Evolutionary conservation across 345 rosid genomes (phyloP).

Genomic region (Clarkia xantiana): DNA sequence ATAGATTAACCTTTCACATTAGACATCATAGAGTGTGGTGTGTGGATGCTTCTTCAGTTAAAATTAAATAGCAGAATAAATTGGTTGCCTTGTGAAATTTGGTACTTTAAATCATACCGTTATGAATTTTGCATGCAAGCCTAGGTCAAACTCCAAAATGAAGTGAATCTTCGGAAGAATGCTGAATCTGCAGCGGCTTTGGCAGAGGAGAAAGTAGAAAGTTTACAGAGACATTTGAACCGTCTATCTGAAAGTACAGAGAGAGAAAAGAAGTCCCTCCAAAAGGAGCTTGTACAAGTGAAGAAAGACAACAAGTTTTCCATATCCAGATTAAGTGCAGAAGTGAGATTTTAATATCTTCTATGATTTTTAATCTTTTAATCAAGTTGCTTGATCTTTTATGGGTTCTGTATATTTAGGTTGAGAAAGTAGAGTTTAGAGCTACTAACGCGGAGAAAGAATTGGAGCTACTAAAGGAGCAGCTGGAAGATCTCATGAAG

Average conservation of each 20-base stretch:
- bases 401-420: slow-evolving; percentile 28
- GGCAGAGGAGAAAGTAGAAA: slow-evolving; percentile 54
- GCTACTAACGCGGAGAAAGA: slow-evolving; percentile 65
- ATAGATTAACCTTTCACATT: no score
- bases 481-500: slow-evolving; percentile 35
- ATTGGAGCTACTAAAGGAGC: slow-evolving; percentile 52
- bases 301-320: slow-evolving; percentile 56
- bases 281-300: slow-evolving; percentile 50
- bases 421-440: slow-evolving; percentile 70
- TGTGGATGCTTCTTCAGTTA: neutral
- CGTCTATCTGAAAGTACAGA: slow-evolving; percentile 51
- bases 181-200: slow-evolving; percentile 58
- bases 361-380: neutral
- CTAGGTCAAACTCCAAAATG: slow-evolving; percentile 58
- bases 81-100: neutral
- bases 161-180: slow-evolving; percentile 48
- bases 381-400: slow-evolving; percentile 8
- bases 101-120: neutral
- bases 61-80: no score
- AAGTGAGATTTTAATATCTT: slow-evolving; percentile 33
- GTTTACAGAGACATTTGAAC: slow-evolving; percentile 44
- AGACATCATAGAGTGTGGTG: no score
- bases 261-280: slow-evolving; percentile 53
- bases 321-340: slow-evolving; percentile 54
- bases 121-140: slow-evolving; percentile 3